Conservation (phyloP, 2,329 filamentous ascomycete genomes). For the Calonectria leucothoes region DNA sequence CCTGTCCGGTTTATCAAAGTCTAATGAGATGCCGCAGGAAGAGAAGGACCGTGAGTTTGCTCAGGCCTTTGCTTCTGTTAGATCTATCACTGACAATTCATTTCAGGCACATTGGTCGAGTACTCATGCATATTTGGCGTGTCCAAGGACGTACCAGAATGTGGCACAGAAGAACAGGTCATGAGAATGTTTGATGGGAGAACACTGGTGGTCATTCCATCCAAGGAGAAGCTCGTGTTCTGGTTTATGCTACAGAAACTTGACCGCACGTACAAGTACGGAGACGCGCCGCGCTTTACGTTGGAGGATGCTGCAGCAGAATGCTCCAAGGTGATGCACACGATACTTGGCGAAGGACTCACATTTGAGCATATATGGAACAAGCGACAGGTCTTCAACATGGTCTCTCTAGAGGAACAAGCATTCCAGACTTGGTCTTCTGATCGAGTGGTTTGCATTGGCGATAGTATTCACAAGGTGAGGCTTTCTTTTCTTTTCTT, state of each 20-base stretch:
- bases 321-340: background rate
- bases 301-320: background rate
- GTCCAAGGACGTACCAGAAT: background rate
- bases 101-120: background rate
- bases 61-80: too few species aligned
- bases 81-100: background rate
- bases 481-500: background rate
- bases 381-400: background rate
- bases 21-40: background rate
- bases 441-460: background rate
- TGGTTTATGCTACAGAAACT: background rate
- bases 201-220: background rate
- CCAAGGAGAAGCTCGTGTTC: background rate
- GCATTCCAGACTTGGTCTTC: background rate
- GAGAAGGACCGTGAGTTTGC: background rate
- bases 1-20: slow-evolving; percentile 17
- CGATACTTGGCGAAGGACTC: background rate
- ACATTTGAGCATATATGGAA: background rate
- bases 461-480: slow-evolving; percentile 3
- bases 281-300: background rate
- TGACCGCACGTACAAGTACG: background rate
- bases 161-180: background rate
- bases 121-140: background rate
- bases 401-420: background rate
- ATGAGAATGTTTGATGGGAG: background rate